Conservation (phyloP, 2,329 filamentous ascomycete genomes). For the Didymosphaeria variabile region DNA sequence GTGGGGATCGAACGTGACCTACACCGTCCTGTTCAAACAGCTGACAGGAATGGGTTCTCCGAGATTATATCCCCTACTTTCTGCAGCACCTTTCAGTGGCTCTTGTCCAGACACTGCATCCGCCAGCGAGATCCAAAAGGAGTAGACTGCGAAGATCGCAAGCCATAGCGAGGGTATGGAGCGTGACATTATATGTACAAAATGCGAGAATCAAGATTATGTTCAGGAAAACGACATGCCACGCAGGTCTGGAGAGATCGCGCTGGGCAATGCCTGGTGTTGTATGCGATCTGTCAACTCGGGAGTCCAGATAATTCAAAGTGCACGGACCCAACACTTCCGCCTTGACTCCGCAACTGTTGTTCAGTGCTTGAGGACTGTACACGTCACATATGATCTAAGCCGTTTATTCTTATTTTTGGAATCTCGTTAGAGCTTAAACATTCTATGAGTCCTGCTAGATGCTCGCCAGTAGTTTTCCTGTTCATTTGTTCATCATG, state of each 20-base stretch:
- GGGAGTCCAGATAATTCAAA: conserved; percentile 4
- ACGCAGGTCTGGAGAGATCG: neutral
- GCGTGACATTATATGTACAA: conserved; percentile 3
- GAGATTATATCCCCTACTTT: conserved; percentile 55
- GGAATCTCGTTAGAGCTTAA: neutral
- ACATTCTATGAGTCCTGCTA: conserved; percentile 5
- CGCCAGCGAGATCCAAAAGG: conserved; percentile 47
- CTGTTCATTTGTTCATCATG: conserved; percentile 12
- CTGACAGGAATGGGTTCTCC: conserved; percentile 61
- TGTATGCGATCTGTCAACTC: conserved; percentile 14
- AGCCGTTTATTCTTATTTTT: neutral
- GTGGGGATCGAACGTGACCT: conserved; percentile 27
- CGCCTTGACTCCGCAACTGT: conserved; percentile 5
- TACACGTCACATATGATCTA: neutral
- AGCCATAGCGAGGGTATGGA: conserved; percentile 26
- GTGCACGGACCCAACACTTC: conserved; percentile 9
- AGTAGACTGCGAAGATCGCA: conserved; percentile 35
- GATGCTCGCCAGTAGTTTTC: conserved; percentile 8
- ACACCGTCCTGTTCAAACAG: conserved; percentile 63
- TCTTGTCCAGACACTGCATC: conserved; percentile 54
- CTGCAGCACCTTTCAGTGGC: conserved; percentile 45
- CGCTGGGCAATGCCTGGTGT: neutral
- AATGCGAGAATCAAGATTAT: neutral
- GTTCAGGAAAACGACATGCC: conserved; percentile 11
- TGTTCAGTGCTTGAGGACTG: neutral